Conservation (phyloP, 768 basidiomycete genomes). For the Mrakia gelida region DNA sequence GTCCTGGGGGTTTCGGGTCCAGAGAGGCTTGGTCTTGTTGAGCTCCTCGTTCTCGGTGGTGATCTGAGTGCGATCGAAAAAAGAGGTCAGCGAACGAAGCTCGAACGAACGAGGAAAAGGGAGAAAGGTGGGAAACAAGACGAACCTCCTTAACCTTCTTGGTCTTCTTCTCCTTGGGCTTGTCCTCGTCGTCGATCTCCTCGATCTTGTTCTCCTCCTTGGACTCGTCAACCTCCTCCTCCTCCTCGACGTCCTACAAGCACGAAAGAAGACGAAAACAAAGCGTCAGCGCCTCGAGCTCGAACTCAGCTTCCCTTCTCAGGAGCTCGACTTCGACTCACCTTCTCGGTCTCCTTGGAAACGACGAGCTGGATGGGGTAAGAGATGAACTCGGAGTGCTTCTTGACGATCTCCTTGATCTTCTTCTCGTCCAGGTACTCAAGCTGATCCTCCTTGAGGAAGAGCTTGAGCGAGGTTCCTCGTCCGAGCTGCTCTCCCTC, state of each 20-base stretch:
- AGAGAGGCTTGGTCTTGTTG: slow-evolving; percentile 99
- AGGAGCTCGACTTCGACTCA: slow-evolving; percentile 43
- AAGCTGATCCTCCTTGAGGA: slow-evolving; percentile 96
- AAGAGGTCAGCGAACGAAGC: not conserved
- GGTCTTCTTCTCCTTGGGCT: slow-evolving; percentile 83
- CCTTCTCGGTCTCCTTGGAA: slow-evolving; percentile 99
- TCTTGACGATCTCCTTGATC: slow-evolving; percentile 99
- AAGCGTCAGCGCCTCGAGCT: not conserved
- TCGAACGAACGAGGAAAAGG: not conserved
- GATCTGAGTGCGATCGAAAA: slow-evolving; percentile 40
- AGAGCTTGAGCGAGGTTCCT: slow-evolving; percentile 86
- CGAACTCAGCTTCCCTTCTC: not conserved
- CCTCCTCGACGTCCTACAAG: slow-evolving; percentile 44
- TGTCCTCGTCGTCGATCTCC: slow-evolving; percentile 66
- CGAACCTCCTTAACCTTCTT: slow-evolving; percentile 80
- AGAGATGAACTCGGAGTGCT: slow-evolving; percentile 99
- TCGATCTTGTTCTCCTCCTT: slow-evolving; percentile 53
- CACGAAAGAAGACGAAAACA: not conserved
- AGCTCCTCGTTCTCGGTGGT: slow-evolving; percentile 90
- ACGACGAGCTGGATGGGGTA: slow-evolving; percentile 98
- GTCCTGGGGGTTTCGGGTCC: slow-evolving; percentile 93
- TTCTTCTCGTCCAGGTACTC: slow-evolving; percentile 99
- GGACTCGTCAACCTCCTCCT: slow-evolving; percentile 79
- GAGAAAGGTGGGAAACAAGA: not conserved
- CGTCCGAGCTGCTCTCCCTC: slow-evolving; percentile 85